Evolutionary conservation across 768 basidiomycete species (phyloP).

Genomic region (Cyclocybe cylindracea): DNA sequence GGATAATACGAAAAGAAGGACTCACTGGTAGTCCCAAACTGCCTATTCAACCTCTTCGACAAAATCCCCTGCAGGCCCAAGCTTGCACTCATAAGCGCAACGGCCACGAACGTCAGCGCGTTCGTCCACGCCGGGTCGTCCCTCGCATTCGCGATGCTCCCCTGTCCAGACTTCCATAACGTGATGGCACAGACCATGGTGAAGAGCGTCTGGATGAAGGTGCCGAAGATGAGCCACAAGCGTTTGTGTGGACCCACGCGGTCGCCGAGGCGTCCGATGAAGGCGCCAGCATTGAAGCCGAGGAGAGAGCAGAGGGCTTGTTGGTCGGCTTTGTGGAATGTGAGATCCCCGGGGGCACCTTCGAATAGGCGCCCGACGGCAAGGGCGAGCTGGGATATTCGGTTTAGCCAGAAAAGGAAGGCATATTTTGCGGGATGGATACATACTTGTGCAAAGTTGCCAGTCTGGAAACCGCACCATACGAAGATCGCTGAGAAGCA

Average conservation of each 20-base stretch:
- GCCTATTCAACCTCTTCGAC: conserved; percentile 78
- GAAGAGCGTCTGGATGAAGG: conserved; percentile 72
- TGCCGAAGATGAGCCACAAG: conserved; percentile 71
- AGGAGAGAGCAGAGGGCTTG: conserved; percentile 82
- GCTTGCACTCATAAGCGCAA: conserved; percentile 81
- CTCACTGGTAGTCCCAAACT: conserved; percentile 77
- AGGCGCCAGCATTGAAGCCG: conserved; percentile 77
- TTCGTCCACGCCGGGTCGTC: conserved; percentile 74
- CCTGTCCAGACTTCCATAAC: conserved; percentile 69
- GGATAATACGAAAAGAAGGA: conserved; percentile 5
- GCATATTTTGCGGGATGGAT: background rate
- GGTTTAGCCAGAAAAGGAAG: background rate
- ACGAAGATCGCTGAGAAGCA: conserved; percentile 80
- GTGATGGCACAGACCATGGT: conserved; percentile 73
- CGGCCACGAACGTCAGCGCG: conserved; percentile 60
- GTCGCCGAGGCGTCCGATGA: conserved; percentile 84
- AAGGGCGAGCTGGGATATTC: conserved; percentile 58
- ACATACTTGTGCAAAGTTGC: conserved; percentile 62
- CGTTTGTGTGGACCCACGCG: conserved; percentile 72
- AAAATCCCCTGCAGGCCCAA: conserved; percentile 87
- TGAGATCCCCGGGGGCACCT: conserved; percentile 43
- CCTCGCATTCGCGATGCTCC: conserved; percentile 51
- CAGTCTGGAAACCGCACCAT: conserved; percentile 83
- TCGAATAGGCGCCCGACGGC: conserved; percentile 83
- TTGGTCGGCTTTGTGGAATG: conserved; percentile 80